Evolutionary conservation across 345 rosid species (phyloP), one percentile per base, ranked within the genome.

Genomic region (Eutrema japonicum): DNA sequence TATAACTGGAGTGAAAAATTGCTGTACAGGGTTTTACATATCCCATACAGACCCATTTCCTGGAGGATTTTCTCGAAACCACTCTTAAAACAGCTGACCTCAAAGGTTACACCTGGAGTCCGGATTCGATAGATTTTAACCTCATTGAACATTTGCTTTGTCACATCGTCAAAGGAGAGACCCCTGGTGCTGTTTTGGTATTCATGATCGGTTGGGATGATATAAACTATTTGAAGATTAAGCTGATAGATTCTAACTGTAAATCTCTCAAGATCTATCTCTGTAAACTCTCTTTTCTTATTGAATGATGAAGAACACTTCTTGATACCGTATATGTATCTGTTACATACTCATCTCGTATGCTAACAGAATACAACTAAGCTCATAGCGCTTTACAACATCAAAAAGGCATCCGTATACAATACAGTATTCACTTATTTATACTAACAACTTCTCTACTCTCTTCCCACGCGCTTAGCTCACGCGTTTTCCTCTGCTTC

Each of bases 121-220:
- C 97, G 2, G 98, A 93, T 72, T 86, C 98, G 30, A 82, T 93
- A 74, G 98, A 97, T 62, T 93, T 93, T 78, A 93, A 93, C 78
- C 90, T 93, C 74, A 87, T 91, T 63, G 97, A 91, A 82, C 87
- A 81, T 78, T 87, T 87, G 66, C 96, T 93, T 72, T 85, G 85
- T 70, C 92, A 91, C 86, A 93, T 93, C 45, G 80, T 85, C 26
- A 81, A 61, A 70, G 86, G 82, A 63, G 98, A 89, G 76, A 88
- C 89, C 65, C 86, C 96, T 64, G 98, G 98, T 71, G 98, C 92
- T 64, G 83, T 93, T 69, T 73, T 93, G 82, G 94, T 93, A 72
- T 93, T 93, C 74, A 89, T 93, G 97, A 93, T 97, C 59, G 98
- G 98, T 69, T 93, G 97, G 98, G 98, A 91, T 83, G 98, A 93